These are phyloP conservation scores for Arthrobotrys entomopaga DNA, from an alignment of 2,329 filamentous ascomycete species.

Conservation along the genomic window DNA sequence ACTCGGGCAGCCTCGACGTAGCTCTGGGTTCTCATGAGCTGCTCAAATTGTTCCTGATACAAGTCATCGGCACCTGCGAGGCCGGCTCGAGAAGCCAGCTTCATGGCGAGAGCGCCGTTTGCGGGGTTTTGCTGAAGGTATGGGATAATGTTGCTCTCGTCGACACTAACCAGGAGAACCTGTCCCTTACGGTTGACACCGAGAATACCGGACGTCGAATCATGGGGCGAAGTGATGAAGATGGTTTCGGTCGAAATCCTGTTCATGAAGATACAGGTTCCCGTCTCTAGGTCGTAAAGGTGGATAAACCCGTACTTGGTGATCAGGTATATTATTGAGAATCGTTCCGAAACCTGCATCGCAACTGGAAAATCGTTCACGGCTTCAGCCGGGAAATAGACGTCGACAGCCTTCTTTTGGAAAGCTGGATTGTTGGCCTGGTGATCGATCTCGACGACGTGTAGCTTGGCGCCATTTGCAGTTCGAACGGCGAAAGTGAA, in stretches of 20 bases:
- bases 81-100: slow-evolving; percentile 92
- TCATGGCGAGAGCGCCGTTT: slow-evolving; percentile 91
- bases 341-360: slow-evolving; percentile 96
- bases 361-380: slow-evolving; percentile 97
- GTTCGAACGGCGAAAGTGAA: slow-evolving; percentile 97
- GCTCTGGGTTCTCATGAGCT: slow-evolving; percentile 80
- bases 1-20: slow-evolving; percentile 92
- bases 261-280: slow-evolving; percentile 98
- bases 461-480: slow-evolving; percentile 88
- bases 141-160: slow-evolving; percentile 88
- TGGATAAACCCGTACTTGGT: slow-evolving; percentile 99
- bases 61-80: slow-evolving; percentile 93
- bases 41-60: slow-evolving; percentile 92
- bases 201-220: slow-evolving; percentile 84
- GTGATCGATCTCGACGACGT: slow-evolving; percentile 97
- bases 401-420: slow-evolving; percentile 94
- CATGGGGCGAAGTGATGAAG: slow-evolving; percentile 89
- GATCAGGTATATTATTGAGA: slow-evolving; percentile 95
- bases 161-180: slow-evolving; percentile 90
- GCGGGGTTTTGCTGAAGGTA: slow-evolving; percentile 97
- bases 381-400: slow-evolving; percentile 96
- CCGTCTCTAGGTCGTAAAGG: slow-evolving; percentile 95
- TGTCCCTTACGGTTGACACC: slow-evolving; percentile 98
- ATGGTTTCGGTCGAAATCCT: slow-evolving; percentile 99
- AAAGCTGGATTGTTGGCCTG: slow-evolving; percentile 87